phyloP scores from a whole-genome alignment of 2,329 filamentous ascomycete species.

The Monilinia fructigena region DNA sequence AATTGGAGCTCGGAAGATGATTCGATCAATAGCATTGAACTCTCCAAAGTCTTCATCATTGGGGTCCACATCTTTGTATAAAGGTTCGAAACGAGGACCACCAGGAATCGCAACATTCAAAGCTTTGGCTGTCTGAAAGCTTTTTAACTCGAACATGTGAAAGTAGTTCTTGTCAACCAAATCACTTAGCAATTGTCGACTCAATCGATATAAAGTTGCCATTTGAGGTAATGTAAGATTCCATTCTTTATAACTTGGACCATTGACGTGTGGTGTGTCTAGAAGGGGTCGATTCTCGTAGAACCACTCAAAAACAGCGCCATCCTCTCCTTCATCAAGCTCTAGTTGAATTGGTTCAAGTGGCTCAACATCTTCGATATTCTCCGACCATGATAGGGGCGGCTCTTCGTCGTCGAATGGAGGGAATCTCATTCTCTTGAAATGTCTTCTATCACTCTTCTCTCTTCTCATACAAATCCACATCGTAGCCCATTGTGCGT shows the following conservation, averaged over 20 bases:
- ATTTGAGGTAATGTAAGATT: constrained; percentile 92
- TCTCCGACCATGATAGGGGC: constrained; percentile 95
- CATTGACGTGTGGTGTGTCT: constrained; percentile 92
- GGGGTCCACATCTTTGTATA: constrained; percentile 98
- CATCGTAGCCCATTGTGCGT: constrained; percentile 99
- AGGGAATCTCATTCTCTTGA: constrained; percentile 98
- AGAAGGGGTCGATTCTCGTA: constrained; percentile 90
- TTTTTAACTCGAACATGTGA: constrained; percentile 93
- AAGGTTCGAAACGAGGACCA: constrained; percentile 90
- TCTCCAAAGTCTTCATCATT: constrained; percentile 99
- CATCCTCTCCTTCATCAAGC: constrained; percentile 89
- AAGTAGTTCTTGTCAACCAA: constrained; percentile 96
- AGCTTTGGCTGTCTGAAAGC: constrained; percentile 93
- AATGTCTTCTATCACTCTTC: constrained; percentile 91
- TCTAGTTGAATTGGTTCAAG: constrained; percentile 98
- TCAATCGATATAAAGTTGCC: constrained; percentile 90
- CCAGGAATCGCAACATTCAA: constrained; percentile 97
- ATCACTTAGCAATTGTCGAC: constrained; percentile 86
- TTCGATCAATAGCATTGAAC: constrained; percentile 98
- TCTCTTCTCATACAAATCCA: constrained; percentile 98
- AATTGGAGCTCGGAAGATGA: constrained; percentile 95
- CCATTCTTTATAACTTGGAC: constrained; percentile 95
- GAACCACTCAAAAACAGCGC: constrained; percentile 91
- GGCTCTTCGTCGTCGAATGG: constrained; percentile 99
- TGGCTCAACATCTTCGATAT: constrained; percentile 97